These are phyloP conservation scores for Pezicula neosporulosa DNA, from an alignment of 2,329 filamentous ascomycete species.

Conservation along the genomic window DNA sequence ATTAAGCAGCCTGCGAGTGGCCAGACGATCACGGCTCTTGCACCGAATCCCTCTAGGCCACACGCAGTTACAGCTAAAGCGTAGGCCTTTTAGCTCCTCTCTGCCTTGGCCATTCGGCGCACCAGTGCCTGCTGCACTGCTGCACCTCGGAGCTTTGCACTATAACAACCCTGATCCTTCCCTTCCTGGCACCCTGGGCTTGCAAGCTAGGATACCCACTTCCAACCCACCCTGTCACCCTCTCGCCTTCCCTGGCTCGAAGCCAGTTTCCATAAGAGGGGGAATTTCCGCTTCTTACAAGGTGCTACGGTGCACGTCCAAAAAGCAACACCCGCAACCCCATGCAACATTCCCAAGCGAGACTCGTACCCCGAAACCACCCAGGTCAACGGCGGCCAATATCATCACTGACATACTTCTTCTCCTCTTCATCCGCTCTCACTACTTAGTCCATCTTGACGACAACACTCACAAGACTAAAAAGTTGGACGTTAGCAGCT, in stretches of 20 bases:
- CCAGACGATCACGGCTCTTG: background rate
- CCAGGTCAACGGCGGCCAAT: background rate
- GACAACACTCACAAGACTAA: too few relatives aligned
- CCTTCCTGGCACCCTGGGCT: too few relatives aligned
- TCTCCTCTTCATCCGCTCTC: background rate
- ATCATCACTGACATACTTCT: slow-evolving; percentile 1
- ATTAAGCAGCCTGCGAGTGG: background rate
- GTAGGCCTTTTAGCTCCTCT: background rate
- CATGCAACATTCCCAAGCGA: slow-evolving; percentile 11
- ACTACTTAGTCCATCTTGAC: background rate
- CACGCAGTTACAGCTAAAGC: background rate
- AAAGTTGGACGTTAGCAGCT: too few relatives aligned
- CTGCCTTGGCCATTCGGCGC: background rate
- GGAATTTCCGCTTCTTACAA: slow-evolving; percentile 9
- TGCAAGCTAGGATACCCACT: background rate
- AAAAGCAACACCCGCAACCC: slow-evolving; percentile 11
- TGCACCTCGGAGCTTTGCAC: slow-evolving; percentile 1
- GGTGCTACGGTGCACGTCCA: slow-evolving; percentile 13
- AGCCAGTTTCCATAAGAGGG: slow-evolving; percentile 10
- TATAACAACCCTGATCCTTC: background rate
- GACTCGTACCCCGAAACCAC: slow-evolving; percentile 9
- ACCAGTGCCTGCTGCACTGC: background rate
- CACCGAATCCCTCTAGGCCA: background rate
- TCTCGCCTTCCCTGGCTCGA: background rate
- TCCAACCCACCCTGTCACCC: background rate